Conservation (phyloP, 148 eudicot genomes). For the Chenopodium suecicum region DNA sequence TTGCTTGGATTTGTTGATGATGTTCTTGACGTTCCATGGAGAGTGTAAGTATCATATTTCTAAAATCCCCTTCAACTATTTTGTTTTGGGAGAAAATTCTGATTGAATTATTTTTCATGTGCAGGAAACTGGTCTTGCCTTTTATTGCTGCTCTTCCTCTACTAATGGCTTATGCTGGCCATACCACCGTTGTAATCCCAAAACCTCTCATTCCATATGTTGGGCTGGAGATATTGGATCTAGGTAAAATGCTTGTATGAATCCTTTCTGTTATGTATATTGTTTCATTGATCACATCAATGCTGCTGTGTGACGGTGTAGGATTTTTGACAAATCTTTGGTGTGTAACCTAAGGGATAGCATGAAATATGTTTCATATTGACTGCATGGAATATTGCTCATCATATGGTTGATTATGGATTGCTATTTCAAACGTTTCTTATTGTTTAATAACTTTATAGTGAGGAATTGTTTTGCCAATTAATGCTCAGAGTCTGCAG, state of each 20-base stretch:
- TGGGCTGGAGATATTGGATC: constrained; percentile 73
- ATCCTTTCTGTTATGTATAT: background rate
- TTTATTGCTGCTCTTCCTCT: constrained; percentile 92
- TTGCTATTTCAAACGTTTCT: background rate
- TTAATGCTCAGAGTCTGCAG: background rate
- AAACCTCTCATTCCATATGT: constrained; percentile 80
- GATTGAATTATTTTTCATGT: constrained; percentile 26
- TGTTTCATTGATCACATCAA: background rate
- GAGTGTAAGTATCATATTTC: constrained; percentile 72
- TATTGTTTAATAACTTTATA: background rate
- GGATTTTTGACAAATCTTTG: background rate
- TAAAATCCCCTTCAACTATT: background rate
- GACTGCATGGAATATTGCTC: background rate
- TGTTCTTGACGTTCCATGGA: constrained; percentile 97
- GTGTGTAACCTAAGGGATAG: background rate
- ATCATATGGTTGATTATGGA: background rate
- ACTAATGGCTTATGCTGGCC: constrained; percentile 99
- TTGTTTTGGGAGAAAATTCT: background rate
- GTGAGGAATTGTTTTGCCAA: background rate
- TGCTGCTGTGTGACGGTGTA: background rate
- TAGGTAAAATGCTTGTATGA: constrained; percentile 48
- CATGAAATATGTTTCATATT: background rate
- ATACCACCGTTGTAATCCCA: constrained; percentile 87
- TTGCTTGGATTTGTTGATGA: constrained; percentile 97
- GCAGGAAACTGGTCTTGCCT: constrained; percentile 87